Evolutionary conservation across 2,329 filamentous ascomycete species (phyloP), one percentile per base, ranked within the genome.

Genomic region (Thelonectria rubi): DNA sequence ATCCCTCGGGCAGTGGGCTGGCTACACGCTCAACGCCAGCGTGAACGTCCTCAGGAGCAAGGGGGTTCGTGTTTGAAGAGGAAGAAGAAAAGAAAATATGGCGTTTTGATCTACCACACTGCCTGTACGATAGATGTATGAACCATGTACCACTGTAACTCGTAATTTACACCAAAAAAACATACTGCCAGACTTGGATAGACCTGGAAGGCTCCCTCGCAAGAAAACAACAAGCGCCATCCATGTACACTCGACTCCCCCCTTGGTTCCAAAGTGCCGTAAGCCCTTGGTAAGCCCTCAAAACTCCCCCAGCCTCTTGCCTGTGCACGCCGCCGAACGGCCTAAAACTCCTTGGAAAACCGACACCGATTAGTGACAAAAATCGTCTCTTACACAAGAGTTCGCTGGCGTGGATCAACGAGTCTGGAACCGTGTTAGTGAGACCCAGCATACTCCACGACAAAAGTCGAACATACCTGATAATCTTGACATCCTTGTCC

Each of bases 41-140:
- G 78, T 97, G 58, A 97, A 97, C 73, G 84, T 97, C 53, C 79
- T 97, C 67, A 86, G 94, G 78, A 97, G 93, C 77, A 97, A 94
- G 80, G 94, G 94, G 1, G 81, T 93, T 66, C 89, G 90, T 74
- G 88, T 98, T 75, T 96, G 45, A 47, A 17, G 12, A 26, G 8
- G 10, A 47, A 11, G 37, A 17, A 15, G 14, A 12, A 40, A 40
- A 12, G 6, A 17, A 40, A 17, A 15, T 11, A 43, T 43, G 40
- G 40, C 10, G 17, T 21, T 17, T 34, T 18, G 18, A 11, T 21
- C 15, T 24, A 12, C 32, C 40, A 24, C 32, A 24, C 14, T 49
- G 21, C 47, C 43, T 72, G 69, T 72, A 71, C 40, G 64, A 72
- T 70, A 72, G 56, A 14, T 69, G 69, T 70, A 69, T 66, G 47